Percentiles rank a stretch among this genome's conserved stretches.
phyloP scores from a whole-genome alignment of 345 rosid species.

The Ceriops zippeliana region DNA sequence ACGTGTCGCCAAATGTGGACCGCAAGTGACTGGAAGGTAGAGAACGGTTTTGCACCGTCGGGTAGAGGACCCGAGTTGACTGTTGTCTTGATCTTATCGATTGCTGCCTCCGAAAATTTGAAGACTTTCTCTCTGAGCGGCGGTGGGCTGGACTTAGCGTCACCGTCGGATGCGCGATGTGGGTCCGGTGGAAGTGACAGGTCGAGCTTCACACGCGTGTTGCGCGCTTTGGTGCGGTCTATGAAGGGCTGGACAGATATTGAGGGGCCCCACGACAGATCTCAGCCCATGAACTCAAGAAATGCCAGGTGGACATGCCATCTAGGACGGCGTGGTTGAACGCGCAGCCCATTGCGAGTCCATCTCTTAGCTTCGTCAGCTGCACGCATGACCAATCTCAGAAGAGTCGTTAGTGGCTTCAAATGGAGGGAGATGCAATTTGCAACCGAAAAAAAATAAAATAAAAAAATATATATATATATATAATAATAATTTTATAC shows the following conservation, averaged over 20 bases:
- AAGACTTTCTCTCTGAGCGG: constrained; percentile 62
- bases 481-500: no score
- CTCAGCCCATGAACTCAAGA: constrained; percentile 91
- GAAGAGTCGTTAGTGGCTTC: not conserved
- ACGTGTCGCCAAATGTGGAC: constrained; percentile 93
- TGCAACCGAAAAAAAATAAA: no score
- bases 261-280: constrained; percentile 48
- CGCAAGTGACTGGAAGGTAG: constrained; percentile 81
- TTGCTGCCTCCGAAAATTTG: constrained; percentile 64
- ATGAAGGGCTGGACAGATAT: constrained; percentile 57
- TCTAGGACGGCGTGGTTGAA: constrained; percentile 91
- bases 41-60: constrained; percentile 63
- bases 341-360: constrained; percentile 85
- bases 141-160: constrained; percentile 23
- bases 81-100: constrained; percentile 64
- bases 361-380: constrained; percentile 83
- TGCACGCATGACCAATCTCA: constrained; percentile 17
- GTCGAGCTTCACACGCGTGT: constrained; percentile 77
- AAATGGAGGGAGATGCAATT: no score
- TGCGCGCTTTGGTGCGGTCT: constrained; percentile 69
- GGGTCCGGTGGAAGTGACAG: constrained; percentile 43
- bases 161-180: constrained; percentile 33
- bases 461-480: no score
- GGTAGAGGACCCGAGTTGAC: constrained; percentile 47
- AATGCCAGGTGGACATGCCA: constrained; percentile 94